Base-by-base conservation (phyloP, 2,329 filamentous ascomycete species). In the Samsoniella hepiali region DNA sequence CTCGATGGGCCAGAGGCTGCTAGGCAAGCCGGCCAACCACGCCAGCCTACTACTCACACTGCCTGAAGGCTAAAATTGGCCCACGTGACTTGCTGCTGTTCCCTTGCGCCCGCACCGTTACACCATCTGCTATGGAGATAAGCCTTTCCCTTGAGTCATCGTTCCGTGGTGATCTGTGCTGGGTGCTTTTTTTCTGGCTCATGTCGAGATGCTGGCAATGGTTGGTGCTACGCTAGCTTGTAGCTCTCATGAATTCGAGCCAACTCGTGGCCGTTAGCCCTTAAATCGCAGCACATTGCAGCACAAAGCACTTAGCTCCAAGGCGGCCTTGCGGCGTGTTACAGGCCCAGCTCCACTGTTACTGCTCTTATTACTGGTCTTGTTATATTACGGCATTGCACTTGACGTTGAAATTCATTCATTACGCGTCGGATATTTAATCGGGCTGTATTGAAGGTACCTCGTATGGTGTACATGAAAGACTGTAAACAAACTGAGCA, bases 1-100 rank as follows among this genome's bases (percentile, higher is more conserved):
- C 73, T 75, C 70, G 72, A 74, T 75, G 70, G 56, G 69, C 70
- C 71, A 70, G 69, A 67, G 63, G 40, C 40, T 58, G 53, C 36
- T 42, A 66, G 66, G 65, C 67, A 67, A 66, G 67, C 65, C 65
- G 58, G 68, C 65, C 60, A 63, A 64, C 68, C 69, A 68, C 68
- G 70, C 58, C 44, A 29, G 27, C 58, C 47, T 32, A 34, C 11
- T 40, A 13, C 38, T 40, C 38, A 27, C 58, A 27, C 36, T 36
- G 58, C 58, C 58, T 42, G 15, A 72, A 72, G 69, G 68, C 68
- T 71, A 71, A 70, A 69, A 67, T 67, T 66, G 38, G 1, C 1
- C 63, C 75, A 77, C 75, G 75, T 75, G 74, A 76, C 65, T 62
- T 66, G 32, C 31, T 56, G 42, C 56, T 59, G 22, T 51, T 13